Percentiles rank a stretch among this genome's conserved stretches.
phyloP scores from a whole-genome alignment of 495 filamentous ascomycete genomes.

The Hypoxylon fragiforme region DNA sequence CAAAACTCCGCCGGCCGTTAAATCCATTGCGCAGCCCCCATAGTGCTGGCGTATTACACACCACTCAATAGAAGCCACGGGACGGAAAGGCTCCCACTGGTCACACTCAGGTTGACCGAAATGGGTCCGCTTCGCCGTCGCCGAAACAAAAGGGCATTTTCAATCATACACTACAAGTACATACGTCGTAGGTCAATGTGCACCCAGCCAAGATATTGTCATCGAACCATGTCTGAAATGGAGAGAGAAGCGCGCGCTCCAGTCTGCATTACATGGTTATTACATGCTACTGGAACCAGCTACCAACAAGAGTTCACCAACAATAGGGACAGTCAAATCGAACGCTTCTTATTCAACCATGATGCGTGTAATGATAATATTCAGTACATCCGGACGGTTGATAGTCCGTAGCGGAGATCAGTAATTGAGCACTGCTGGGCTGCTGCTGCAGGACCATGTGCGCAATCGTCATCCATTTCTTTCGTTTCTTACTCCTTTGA shows the following conservation, averaged over 20 bases:
- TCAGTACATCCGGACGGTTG: conserved; percentile 23
- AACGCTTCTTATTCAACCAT: too few relatives aligned
- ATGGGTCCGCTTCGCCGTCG: conserved; percentile 30
- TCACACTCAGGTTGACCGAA: conserved; percentile 27
- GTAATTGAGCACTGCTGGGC: conserved; percentile 1
- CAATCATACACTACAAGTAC: neutral
- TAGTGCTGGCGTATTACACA: conserved; percentile 15
- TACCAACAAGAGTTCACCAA: too few relatives aligned
- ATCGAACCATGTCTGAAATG: too few relatives aligned
- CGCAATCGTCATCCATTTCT: conserved; percentile 18
- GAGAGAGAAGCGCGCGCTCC: too few relatives aligned
- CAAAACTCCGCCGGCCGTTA: conserved; percentile 25
- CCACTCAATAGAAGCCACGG: conserved; percentile 24
- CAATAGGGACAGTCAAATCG: too few relatives aligned
- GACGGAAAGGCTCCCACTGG: conserved; percentile 19
- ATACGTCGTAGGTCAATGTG: too few relatives aligned
- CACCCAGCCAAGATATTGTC: too few relatives aligned
- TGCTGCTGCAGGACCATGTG: conserved; percentile 27
- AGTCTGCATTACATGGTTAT: too few relatives aligned
- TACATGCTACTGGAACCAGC: too few relatives aligned
- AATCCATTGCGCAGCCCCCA: conserved; percentile 18
- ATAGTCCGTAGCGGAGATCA: conserved; percentile 29
- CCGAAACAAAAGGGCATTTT: conserved; percentile 13
- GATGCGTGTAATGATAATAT: neutral
- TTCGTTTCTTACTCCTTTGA: conserved; percentile 1